phyloP scores from a whole-genome alignment of 306 rosid genomes.

The Mucuna pruriens region DNA sequence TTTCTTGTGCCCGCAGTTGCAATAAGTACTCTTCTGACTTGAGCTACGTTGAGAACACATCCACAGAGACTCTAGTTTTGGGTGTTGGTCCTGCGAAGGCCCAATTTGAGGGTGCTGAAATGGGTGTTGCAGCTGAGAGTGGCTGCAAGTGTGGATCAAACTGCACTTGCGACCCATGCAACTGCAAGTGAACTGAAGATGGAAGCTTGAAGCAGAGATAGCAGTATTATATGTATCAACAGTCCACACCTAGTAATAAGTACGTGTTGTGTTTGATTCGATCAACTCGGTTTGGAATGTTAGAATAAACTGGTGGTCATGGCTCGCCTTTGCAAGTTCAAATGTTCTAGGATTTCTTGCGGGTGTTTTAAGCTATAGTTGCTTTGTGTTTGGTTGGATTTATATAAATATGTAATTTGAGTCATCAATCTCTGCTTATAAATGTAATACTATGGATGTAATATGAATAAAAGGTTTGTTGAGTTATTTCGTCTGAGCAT shows the following conservation, averaged over 20 bases:
- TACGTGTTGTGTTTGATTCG: not conserved
- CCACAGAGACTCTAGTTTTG: slow-evolving; percentile 49
- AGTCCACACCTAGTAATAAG: not conserved
- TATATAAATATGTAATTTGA: not conserved
- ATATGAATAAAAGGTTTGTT: not conserved
- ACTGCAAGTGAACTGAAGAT: slow-evolving; percentile 51
- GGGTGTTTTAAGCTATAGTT: not conserved
- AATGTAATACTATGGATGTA: not conserved
- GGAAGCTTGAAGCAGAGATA: slow-evolving; percentile 42
- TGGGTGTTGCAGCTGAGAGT: slow-evolving; percentile 48
- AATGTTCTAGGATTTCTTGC: slow-evolving; percentile 13
- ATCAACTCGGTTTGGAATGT: not conserved
- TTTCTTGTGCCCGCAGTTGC: slow-evolving; percentile 41
- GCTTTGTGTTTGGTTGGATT: slow-evolving; percentile 20
- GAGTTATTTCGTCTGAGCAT: not conserved
- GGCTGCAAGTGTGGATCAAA: slow-evolving; percentile 75
- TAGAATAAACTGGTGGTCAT: slow-evolving; percentile 3
- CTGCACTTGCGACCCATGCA: slow-evolving; percentile 83
- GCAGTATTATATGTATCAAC: not conserved
- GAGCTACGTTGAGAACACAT: slow-evolving; percentile 48
- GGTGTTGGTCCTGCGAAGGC: slow-evolving; percentile 57
- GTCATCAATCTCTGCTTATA: slow-evolving; percentile 23
- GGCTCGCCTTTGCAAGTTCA: not conserved
- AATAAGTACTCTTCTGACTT: slow-evolving; percentile 48
- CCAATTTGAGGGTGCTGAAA: slow-evolving; percentile 53